Evolutionary conservation across 2,329 filamentous ascomycete genomes (phyloP), one percentile per base, ranked within the genome.

Genomic region (Colletotrichum orchidophilum): DNA sequence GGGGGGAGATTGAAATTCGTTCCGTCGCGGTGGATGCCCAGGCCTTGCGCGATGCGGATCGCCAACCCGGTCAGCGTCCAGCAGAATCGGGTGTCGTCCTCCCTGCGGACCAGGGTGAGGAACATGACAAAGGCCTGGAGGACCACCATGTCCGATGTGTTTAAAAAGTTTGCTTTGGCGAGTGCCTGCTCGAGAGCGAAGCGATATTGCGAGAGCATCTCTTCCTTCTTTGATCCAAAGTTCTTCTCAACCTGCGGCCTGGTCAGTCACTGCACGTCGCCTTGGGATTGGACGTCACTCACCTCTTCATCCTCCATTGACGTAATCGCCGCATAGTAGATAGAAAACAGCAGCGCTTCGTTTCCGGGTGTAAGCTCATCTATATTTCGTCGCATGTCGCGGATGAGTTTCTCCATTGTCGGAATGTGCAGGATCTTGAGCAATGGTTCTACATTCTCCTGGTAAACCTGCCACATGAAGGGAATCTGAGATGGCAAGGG

Each of bases 371-470:
- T 85, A 1, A 94, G 83, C 35, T 84, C 88, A 53, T 89, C 85
- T 21, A 91, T 82, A 65, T 90, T 88, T 49, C 85, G 86, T 42
- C 89, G 85, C 1, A 91, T 85, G n/a, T 89, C 85, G 21, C 90
- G 85, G 46, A 94, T 86, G 0, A 89, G 83, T 31, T 86, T 86
- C 68, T 89, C 88, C 78, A 91, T 87, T 2, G 90, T 90, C 0
- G 92, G 93, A 0, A 92, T 83, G 77, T 95, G 93, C 8, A 94
- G 77, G 13, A 94, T 84, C 77, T 94, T 94, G 75, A 93, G 84
- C 11, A 94, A 80, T 0, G 92, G 91, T 75, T 95, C 92, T 9
- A 95, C 92, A 63, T 93, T 94, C 74, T 94, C 91, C 73, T 91
- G 87, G 79, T 90, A 95, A 12, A 91, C 85, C 60, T 90, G 87